Percentiles rank a stretch among this genome's conserved stretches.
These are phyloP conservation scores for Casuarina cunninghamiana DNA, from an alignment of 306 rosid genomes.

Conservation along the genomic window DNA sequence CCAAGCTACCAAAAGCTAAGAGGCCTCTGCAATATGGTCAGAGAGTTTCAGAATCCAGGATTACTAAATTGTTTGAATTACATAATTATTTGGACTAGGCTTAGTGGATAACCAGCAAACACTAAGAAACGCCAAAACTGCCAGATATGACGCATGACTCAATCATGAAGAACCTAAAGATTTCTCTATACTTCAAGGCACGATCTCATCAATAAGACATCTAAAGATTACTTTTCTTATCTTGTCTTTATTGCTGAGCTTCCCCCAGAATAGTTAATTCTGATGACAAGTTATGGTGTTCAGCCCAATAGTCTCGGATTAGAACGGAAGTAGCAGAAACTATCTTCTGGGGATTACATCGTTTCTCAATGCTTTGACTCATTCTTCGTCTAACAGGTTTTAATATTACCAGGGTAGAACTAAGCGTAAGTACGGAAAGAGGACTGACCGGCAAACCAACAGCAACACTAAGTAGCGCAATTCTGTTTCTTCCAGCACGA, in stretches of 20 bases:
- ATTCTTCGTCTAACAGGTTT: slow-evolving; percentile 1
- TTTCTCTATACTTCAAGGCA: not conserved
- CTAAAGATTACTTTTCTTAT: not conserved
- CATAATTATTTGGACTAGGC: slow-evolving; percentile 9
- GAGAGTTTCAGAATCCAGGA: slow-evolving; percentile 6
- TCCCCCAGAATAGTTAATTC: not conserved
- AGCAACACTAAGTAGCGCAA: slow-evolving; percentile 92
- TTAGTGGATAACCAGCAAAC: slow-evolving; percentile 4
- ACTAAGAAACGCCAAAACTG: not conserved
- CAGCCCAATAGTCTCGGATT: not conserved
- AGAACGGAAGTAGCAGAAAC: not conserved
- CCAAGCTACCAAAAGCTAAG: not conserved
- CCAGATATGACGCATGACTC: not conserved
- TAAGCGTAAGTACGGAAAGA: slow-evolving; percentile 21
- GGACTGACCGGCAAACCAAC: slow-evolving; percentile 90
- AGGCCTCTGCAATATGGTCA: not conserved
- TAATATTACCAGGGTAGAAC: slow-evolving; percentile 20
- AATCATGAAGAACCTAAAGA: not conserved
- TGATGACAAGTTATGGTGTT: not conserved
- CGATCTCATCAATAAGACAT: not conserved
- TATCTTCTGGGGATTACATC: not conserved
- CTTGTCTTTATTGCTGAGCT: not conserved
- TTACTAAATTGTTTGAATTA: not conserved
- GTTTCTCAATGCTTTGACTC: not conserved
- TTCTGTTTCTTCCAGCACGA: slow-evolving; percentile 76